Evolutionary conservation across 75 land plant genomes (phyloP).

Genomic region (Sequoia sempervirens): DNA sequence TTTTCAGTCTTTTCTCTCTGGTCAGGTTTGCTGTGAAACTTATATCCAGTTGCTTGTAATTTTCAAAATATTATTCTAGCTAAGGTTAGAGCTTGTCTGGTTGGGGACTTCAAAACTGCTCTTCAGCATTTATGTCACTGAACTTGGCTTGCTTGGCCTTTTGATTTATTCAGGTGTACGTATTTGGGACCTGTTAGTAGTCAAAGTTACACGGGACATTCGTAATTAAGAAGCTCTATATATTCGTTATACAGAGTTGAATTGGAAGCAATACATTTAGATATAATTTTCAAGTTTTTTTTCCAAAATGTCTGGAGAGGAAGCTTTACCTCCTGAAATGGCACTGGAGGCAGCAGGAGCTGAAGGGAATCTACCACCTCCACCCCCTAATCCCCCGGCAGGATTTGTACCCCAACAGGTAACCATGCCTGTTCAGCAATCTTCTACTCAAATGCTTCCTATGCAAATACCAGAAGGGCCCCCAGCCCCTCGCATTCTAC

Average conservation of each 20-base stretch:
- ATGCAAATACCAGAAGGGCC: conserved; percentile 15
- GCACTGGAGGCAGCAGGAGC: neutral
- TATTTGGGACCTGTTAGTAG: neutral
- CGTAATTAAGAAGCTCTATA: no score
- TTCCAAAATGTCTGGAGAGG: neutral
- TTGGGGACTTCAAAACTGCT: no score
- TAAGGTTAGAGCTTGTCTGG: no score
- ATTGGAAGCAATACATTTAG: neutral
- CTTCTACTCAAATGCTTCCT: neutral
- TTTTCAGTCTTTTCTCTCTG: no score
- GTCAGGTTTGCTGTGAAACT: no score
- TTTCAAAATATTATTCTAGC: no score
- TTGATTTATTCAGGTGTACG: neutral
- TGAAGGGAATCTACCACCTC: neutral
- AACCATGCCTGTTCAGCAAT: neutral
- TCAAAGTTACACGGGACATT: neutral
- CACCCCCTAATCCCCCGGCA: neutral
- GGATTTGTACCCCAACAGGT: neutral
- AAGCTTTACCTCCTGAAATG: neutral
- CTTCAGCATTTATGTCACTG: neutral
- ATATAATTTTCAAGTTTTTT: neutral
- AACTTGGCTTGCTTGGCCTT: neutral
- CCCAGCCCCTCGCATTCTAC: conserved; percentile 24
- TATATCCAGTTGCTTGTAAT: no score
- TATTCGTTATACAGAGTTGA: no score